phyloP scores from a whole-genome alignment of 1,139 yeast species.

The Suhomyces maxii region DNA sequence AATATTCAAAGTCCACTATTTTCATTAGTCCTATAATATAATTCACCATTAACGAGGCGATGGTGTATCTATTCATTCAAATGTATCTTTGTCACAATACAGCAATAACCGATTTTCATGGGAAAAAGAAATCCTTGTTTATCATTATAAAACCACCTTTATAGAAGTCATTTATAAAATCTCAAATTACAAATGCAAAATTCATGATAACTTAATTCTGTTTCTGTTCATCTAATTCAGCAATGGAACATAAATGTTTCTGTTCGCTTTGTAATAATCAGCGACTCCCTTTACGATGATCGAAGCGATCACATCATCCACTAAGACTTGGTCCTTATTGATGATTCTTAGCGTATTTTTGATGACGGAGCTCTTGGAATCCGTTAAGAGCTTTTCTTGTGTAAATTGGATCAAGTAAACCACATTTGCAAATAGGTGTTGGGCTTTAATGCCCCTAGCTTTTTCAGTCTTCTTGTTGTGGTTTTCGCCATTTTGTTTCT shows the following conservation, averaged over 20 bases:
- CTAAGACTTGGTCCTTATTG: not conserved
- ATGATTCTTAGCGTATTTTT: not conserved
- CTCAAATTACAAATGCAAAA: too few relatives aligned
- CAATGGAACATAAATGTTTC: constrained; percentile 36
- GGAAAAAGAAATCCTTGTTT: too few relatives aligned
- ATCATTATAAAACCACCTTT: too few relatives aligned
- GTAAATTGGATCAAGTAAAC: constrained; percentile 28
- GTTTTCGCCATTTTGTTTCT: not conserved
- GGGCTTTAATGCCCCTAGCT: constrained; percentile 1
- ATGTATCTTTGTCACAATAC: too few relatives aligned
- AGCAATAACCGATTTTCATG: too few relatives aligned
- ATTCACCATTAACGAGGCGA: not conserved
- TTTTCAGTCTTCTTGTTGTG: not conserved
- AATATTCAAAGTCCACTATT: too few relatives aligned
- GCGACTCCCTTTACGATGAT: constrained; percentile 23
- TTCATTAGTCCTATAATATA: not conserved
- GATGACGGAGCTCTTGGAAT: not conserved
- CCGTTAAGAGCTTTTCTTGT: constrained; percentile 7
- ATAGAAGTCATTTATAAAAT: too few relatives aligned
- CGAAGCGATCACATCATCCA: constrained; percentile 3
- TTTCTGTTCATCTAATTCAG: constrained; percentile 18
- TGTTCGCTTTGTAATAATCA: constrained; percentile 34
- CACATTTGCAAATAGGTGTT: constrained; percentile 22
- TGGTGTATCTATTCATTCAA: too few relatives aligned
- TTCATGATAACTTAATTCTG: too few relatives aligned